Evolutionary conservation across 805 yeast genomes (phyloP), one percentile per base, ranked within the genome.

Genomic region (Kodamaea kaohsiungensis): DNA sequence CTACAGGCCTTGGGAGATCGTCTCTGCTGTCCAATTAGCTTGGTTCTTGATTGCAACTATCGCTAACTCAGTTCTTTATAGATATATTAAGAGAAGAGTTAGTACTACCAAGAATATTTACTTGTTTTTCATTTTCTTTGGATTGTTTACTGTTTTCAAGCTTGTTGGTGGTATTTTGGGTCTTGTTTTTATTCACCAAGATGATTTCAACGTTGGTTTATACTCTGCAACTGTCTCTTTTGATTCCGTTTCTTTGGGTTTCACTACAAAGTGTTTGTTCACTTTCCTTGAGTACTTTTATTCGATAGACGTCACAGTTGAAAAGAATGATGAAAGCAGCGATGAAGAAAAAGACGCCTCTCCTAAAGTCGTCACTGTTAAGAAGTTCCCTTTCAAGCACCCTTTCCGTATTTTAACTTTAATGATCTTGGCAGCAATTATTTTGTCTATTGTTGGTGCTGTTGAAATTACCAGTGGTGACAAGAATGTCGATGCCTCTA

Each of bases 141-240:
- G 18, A 15, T 25, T 48, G 13, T 48, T 48, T 13, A 15, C 18
- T 18, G n/a, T 22, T 15, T 48, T 39, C 42, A 52, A 52, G 43
- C 9, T 40, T 30, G 37, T 39, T n/a, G 54, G 54, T 9, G 54
- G 54, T 13, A 40, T 52, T 30, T 38, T 46, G 25, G 43, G 54
- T 25, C 40, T 39, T 17, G 48, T 52, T 13, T 38, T 46, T 18
- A n/a, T 52, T 13, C 19, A 38, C 6, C 13, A 15, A 16, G 19
- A n/a, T 16, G 1, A 12, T n/a, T 52, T 46, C 48, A 47, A 52
- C 5, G 18, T 27, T 7, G 43, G 43, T 17, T 7, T 52, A 4
- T 52, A 52, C 48, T 40, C 46, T 17, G 48, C 48, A 6, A 25
- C 54, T 4, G 46, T 46, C 22, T 22, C 43, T 2, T 39, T 52